phyloP scores from a whole-genome alignment of 768 basidiomycete species.

The Tylopilus subfusipes region DNA sequence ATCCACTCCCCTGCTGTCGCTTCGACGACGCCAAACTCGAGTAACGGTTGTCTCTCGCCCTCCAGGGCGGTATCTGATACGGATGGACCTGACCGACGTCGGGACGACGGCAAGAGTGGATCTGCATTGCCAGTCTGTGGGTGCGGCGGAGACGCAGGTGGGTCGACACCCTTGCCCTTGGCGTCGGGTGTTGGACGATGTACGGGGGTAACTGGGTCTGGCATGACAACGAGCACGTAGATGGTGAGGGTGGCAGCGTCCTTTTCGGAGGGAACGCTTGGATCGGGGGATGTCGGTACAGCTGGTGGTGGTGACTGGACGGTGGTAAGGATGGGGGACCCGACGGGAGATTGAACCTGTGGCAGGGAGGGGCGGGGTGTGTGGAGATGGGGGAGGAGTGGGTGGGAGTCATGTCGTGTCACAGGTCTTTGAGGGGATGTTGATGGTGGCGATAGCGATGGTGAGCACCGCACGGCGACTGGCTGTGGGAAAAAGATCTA shows the following conservation, averaged over 20 bases:
- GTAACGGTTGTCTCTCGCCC: not conserved
- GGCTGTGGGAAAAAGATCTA: constrained; percentile 10
- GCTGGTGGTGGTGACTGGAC: not conserved
- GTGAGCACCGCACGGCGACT: constrained; percentile 9
- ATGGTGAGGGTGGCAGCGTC: constrained; percentile 6
- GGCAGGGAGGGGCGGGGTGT: not conserved
- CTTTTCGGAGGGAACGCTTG: not conserved
- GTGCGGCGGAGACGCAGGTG: constrained; percentile 3
- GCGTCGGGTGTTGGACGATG: not conserved
- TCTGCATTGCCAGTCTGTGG: not conserved
- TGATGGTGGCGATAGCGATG: constrained; percentile 1
- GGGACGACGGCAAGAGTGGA: constrained; percentile 2
- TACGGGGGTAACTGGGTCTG: constrained; percentile 8
- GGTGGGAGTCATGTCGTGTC: not conserved
- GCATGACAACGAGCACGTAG: constrained; percentile 25
- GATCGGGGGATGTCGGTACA: not conserved
- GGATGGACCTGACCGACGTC: not conserved
- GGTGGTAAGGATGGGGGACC: not conserved
- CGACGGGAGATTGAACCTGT: not conserved
- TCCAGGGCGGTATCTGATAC: not conserved
- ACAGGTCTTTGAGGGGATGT: not conserved
- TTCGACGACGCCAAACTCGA: constrained; percentile 21
- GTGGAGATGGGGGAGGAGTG: constrained; percentile 12
- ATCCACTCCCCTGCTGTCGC: constrained; percentile 1
- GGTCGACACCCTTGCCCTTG: constrained; percentile 19